Base-by-base conservation (phyloP, 257 asterid genomes). In the Verbena officinalis region DNA sequence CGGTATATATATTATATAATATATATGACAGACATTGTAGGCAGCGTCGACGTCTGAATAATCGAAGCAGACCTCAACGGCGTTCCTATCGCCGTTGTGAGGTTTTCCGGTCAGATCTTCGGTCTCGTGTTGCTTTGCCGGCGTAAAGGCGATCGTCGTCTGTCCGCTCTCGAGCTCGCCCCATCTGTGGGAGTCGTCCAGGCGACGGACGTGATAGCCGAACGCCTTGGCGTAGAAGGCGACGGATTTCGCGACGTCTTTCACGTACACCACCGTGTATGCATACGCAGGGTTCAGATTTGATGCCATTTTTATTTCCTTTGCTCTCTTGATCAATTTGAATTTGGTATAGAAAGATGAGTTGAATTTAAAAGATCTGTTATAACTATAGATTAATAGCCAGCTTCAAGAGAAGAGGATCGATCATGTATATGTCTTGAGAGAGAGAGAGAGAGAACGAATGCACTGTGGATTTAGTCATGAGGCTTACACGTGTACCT, bases 141-240 rank as follows among this genome's bases (percentile, higher is more conserved):
- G 97, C 12, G 97, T 92, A 33, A 92, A 92, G 0, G 98, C 97
- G 49, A 92, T 78, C 7, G 98, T 92, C 14, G 97, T 92, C 22
- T 81, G 62, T 34, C 97, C 96, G 43, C 88, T 92, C 49, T 89
- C 96, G 43, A 89, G 77, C 84, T 89, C 97, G 3, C 93, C 97
- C 97, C 97, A 92, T 62, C 97, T 73, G 84, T 52, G 82, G 65
- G 86, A 80, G 4, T 64, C 56, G 68, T 89, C 93, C 14, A 85
- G 62, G 72, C 90, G 87, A 36, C 97, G 97, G 53, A 89, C 92
- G 3, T 59, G 67, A 52, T 67, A 76, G 55, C 96, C 96, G 54
- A 92, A 92, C 56, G 96, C 96, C 52, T 85, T 74, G 55, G 77
- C 62, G 57, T 92, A 92, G 70, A 92, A 92, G 0, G 71, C 89